These are phyloP conservation scores for Erodium moschatum DNA, from an alignment of 441 rosid genomes.

Conservation along the genomic window DNA sequence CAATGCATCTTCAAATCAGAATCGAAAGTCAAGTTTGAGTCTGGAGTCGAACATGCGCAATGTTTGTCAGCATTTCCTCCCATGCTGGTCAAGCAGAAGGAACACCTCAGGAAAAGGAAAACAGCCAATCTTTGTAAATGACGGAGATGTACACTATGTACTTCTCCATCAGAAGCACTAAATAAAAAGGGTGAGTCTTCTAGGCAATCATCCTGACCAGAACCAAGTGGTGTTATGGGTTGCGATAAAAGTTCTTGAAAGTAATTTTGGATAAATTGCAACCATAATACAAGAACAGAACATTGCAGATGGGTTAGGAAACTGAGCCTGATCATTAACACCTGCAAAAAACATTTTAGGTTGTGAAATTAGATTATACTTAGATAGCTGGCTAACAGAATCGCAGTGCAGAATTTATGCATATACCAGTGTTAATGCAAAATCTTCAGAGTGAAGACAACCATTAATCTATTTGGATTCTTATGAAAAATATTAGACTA, in stretches of 20 bases:
- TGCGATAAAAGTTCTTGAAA: constrained; percentile 46
- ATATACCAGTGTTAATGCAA: background rate
- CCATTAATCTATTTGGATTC: background rate
- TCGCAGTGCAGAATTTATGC: background rate
- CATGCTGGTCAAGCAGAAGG: constrained; percentile 41
- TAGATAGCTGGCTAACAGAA: constrained; percentile 3
- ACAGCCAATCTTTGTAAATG: constrained; percentile 64
- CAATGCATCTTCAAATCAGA: constrained; percentile 21
- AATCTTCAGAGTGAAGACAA: background rate
- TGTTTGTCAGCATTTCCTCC: constrained; percentile 29
- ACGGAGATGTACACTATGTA: constrained; percentile 21
- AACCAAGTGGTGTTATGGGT: constrained; percentile 24
- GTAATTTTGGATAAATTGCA: constrained; percentile 56
- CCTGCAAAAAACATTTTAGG: constrained; percentile 38
- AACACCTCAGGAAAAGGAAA: constrained; percentile 64
- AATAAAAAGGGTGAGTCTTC: constrained; percentile 68
- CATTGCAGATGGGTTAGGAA: constrained; percentile 32
- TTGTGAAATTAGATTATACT: constrained; percentile 9
- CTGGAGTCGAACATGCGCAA: constrained; percentile 28
- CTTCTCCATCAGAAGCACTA: constrained; percentile 33
- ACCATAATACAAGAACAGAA: constrained; percentile 46
- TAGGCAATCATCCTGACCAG: constrained; percentile 37
- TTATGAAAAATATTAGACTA: background rate
- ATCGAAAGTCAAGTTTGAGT: constrained; percentile 23
- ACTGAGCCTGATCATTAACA: constrained; percentile 69